A percentile compares a stretch with the other conserved stretches of the same genome.
Conservation (phyloP, 495 filamentous ascomycete genomes). For the Bathelium albidoporum region DNA sequence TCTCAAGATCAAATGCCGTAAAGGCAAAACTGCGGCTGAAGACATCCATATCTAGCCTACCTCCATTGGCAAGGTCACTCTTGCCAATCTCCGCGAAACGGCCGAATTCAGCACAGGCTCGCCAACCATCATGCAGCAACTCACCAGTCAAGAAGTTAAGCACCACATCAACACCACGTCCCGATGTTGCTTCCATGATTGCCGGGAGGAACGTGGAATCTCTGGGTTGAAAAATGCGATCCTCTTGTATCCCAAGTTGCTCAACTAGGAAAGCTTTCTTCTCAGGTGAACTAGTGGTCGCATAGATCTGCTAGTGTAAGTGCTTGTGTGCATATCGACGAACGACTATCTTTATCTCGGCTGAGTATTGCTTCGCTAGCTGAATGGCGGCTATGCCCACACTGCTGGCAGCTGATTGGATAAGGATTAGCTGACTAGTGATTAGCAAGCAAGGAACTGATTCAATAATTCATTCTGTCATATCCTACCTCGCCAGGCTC, state of each 20-base stretch:
- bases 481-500: conserved; percentile 24
- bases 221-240: not conserved
- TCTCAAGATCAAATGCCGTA: conserved; percentile 29
- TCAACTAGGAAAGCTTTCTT: not conserved
- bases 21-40: conserved; percentile 24
- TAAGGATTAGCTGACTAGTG: too few relatives aligned
- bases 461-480: too few relatives aligned
- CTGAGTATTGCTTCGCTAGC: not conserved
- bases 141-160: not conserved
- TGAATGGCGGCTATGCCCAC: not conserved
- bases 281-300: not conserved
- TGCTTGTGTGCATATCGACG: not conserved
- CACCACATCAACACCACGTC: too few relatives aligned
- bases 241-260: not conserved
- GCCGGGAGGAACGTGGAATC: not conserved
- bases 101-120: conserved; percentile 27
- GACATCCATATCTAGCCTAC: conserved; percentile 9
- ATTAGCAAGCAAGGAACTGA: too few relatives aligned
- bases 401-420: not conserved
- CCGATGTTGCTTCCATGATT: not conserved
- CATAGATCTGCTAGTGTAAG: not conserved
- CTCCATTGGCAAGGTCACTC: conserved; percentile 15
- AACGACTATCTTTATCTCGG: not conserved
- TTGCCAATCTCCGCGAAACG: conserved; percentile 38
- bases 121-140: conserved; percentile 14